Base-by-base conservation (phyloP, 2,329 filamentous ascomycete species). In the Diplocarpon mali region DNA sequence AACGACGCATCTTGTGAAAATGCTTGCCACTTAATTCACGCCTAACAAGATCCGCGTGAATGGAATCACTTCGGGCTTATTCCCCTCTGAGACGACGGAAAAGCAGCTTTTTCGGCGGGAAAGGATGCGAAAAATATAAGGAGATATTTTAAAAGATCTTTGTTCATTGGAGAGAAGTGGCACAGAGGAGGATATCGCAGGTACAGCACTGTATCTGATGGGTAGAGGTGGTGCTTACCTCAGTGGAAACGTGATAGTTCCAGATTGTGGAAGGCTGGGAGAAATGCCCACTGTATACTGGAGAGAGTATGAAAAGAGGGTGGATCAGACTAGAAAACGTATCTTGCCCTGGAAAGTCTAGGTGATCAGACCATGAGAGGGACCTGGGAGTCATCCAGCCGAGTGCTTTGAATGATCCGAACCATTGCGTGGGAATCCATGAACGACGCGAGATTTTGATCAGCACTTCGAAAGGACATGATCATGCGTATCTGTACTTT, bases 1-100 rank as follows among this genome's bases (percentile, higher is more conserved):
- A 0, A 78, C 79, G 0, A 80, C 81, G 9, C 79, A 86, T 47
- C 63, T 86, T 20, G 76, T 77, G 3, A 86, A 85, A 63, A 73
- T 83, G 58, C 69, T 87, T 60, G 75, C 75, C 8, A 70, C 75
- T 9, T 72, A 80, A 56, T 69, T 86, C 53, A 70, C 73, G 27
- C 73, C 74, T 52, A 75, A 77, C 52, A 68, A 72, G 7, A 72
- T 88, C 28, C 65, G 79, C 38, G 74, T 41, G 2, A 54, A 54
- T 41, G 39, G 36, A 10, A 42, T 54, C 20, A 38, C 45, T n/a
- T 48, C 52, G 1, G 48, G 52, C 32, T 29, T 47, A 13, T 50
- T 48, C 30, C 47, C 45, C 16, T 34, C 31, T 20, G 46, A 53
- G 39, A 47, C 51, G 42, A 42, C 45, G 12, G 45, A 39, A 2